Evolutionary conservation across 2,329 filamentous ascomycete species (phyloP).

Genomic region (Penicillium crustosum): DNA sequence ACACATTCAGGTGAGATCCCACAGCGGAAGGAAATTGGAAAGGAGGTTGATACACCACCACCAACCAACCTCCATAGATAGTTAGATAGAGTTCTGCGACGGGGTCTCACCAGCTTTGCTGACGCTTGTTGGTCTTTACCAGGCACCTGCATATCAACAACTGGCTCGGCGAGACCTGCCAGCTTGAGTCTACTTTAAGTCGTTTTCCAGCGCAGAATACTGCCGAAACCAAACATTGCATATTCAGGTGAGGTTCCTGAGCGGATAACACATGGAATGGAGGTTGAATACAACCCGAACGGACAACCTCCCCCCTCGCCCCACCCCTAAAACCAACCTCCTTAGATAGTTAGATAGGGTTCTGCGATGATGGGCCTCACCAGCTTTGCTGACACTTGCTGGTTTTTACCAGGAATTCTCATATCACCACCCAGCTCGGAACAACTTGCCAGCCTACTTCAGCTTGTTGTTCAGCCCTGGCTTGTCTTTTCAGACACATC

Average conservation of each 20-base stretch:
- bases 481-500: too few relatives aligned
- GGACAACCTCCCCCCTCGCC: neutral
- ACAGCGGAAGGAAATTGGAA: neutral
- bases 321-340: neutral
- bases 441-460: too few relatives aligned
- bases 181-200: too few relatives aligned
- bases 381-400: neutral
- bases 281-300: neutral
- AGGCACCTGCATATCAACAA: too few relatives aligned
- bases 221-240: too few relatives aligned
- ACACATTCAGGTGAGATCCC: neutral
- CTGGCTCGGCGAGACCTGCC: too few relatives aligned
- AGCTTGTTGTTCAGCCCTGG: too few relatives aligned
- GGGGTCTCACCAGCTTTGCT: neutral
- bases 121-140: neutral
- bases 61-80: neutral
- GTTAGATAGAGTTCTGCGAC: slow-evolving; percentile 2
- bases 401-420: too few relatives aligned
- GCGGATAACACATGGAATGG: neutral
- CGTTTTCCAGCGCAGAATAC: too few relatives aligned
- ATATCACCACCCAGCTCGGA: too few relatives aligned
- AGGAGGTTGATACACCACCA: neutral
- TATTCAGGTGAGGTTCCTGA: neutral
- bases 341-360: neutral
- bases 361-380: neutral